Evolutionary conservation across 192 early-diverging fungal genomes (phyloP), one percentile per base, ranked within the genome.

Genomic region (Ramicandelaber brevisporus): DNA sequence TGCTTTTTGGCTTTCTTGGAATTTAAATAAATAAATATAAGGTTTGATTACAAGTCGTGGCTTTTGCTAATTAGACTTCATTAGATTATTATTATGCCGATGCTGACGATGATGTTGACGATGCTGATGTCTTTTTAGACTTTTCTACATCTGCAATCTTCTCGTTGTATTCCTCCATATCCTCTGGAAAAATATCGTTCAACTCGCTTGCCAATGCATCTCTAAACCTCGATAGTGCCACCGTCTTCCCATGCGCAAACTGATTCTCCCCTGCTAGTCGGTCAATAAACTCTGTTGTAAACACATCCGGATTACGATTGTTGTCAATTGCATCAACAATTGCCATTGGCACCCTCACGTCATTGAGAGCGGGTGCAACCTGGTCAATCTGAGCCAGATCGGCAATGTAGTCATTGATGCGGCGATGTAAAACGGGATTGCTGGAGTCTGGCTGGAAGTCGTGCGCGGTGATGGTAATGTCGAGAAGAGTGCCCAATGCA

Each of bases 241-340:
- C n/a, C n/a, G n/a, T 55, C 41, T 55, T 55, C 27, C 48, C 48
- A 17, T 55, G 45, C 5, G 53, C 50, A 15, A 55, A 55, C 41
- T 55, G 53, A 38, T 50, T 49, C 35, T 55, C 53, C 6, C 47
- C 44, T 3, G 48, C 48, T 10, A 55, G 37, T n/a, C 48, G 42
- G 31, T 55, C 53, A 29, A 41, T 43, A 21, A 55, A 55, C 41
- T 50, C 37, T 30, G 44, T 50, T n/a, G 53, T 55, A 27, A 55
- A 55, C 27, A 46, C 48, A 28, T 55, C 48, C 2, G 53, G 53
- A 18, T 55, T 55, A 6, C 48, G 38, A 5, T 43, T 48, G 17
- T 50, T 45, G 24, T 45, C 40, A 14, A 55, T 43, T 25, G 40
- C 43, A 5, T 35, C 33, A 26, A 55, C 33, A 4, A 50, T 45